These are phyloP conservation scores for Lolium perenne DNA, from an alignment of 176 grass and related monocot species.

Conservation along the genomic window DNA sequence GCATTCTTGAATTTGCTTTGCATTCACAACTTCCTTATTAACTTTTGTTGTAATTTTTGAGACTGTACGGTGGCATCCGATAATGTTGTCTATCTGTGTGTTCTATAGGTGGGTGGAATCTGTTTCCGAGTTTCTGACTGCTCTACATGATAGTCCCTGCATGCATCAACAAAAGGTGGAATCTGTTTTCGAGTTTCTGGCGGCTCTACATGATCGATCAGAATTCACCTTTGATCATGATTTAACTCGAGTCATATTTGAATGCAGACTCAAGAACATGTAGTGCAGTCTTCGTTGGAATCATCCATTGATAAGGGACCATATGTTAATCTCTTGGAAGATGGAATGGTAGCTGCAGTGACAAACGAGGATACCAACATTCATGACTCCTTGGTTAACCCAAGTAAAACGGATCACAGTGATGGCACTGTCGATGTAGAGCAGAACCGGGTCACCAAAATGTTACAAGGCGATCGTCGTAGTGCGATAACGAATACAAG, in stretches of 20 bases:
- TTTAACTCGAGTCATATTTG: constrained; percentile 31
- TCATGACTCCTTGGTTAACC: constrained; percentile 10
- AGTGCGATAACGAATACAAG: not conserved
- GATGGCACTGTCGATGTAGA: not conserved
- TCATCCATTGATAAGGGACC: constrained; percentile 78
- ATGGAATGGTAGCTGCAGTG: constrained; percentile 81
- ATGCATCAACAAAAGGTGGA: constrained; percentile 78
- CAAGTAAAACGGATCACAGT: constrained; percentile 15
- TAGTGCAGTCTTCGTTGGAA: constrained; percentile 60
- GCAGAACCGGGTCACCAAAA: constrained; percentile 23
- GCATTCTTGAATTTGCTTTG: constrained; percentile 1
- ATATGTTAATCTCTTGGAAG: constrained; percentile 83
- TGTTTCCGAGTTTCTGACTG: constrained; percentile 68
- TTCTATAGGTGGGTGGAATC: constrained; percentile 83
- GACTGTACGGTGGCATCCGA: not conserved
- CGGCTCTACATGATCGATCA: constrained; percentile 55
- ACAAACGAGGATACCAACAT: constrained; percentile 51
- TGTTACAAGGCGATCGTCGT: constrained; percentile 29
- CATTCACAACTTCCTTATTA: not conserved
- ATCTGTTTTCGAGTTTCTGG: constrained; percentile 67
- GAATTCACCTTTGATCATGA: constrained; percentile 25
- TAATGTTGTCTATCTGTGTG: constrained; percentile 14
- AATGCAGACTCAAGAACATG: constrained; percentile 55
- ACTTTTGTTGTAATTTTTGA: not conserved
- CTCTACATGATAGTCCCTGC: constrained; percentile 70